A percentile compares a stretch with the other conserved stretches of the same genome.
phyloP scores from a whole-genome alignment of 2,329 filamentous ascomycete species.

The Chalaropsis ovoidea region DNA sequence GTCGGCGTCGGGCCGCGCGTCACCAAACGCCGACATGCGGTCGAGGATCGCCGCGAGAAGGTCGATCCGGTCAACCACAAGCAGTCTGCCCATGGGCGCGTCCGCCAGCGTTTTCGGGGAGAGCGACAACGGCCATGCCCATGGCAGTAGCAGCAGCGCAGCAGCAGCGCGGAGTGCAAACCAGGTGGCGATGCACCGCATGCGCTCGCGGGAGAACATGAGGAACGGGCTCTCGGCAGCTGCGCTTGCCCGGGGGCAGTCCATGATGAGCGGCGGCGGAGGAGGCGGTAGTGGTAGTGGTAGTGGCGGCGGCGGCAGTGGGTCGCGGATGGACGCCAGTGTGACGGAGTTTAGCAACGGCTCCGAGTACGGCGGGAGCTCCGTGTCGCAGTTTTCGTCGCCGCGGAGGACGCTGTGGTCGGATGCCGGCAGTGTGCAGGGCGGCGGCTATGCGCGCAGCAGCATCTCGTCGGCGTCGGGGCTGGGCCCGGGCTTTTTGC shows the following conservation, averaged over 20 bases:
- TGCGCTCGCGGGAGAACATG: constrained; percentile 26
- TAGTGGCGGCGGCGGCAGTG: background rate
- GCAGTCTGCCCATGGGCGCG: constrained; percentile 19
- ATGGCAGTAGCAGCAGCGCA: background rate
- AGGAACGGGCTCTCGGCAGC: background rate
- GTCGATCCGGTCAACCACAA: constrained; percentile 28
- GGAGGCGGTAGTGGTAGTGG: background rate
- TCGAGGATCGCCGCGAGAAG: background rate
- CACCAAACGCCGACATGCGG: constrained; percentile 25
- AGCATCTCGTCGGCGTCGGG: constrained; percentile 21
- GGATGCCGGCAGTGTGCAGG: constrained; percentile 22
- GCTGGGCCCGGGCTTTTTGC: constrained; percentile 20
- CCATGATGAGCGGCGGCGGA: constrained; percentile 5
- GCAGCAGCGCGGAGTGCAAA: background rate
- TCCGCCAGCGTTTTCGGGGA: constrained; percentile 16
- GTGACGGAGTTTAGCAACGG: constrained; percentile 26
- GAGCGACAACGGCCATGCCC: background rate
- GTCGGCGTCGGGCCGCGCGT: constrained; percentile 28
- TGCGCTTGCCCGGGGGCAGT: background rate
- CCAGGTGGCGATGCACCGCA: constrained; percentile 18
- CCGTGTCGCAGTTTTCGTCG: constrained; percentile 12
- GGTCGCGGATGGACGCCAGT: constrained; percentile 27
- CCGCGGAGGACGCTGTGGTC: constrained; percentile 17
- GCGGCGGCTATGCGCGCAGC: constrained; percentile 25
- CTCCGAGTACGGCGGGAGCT: constrained; percentile 17